These are phyloP conservation scores for Rhodotorula babjevae DNA, from an alignment of 768 basidiomycete species.

Conservation along the genomic window DNA sequence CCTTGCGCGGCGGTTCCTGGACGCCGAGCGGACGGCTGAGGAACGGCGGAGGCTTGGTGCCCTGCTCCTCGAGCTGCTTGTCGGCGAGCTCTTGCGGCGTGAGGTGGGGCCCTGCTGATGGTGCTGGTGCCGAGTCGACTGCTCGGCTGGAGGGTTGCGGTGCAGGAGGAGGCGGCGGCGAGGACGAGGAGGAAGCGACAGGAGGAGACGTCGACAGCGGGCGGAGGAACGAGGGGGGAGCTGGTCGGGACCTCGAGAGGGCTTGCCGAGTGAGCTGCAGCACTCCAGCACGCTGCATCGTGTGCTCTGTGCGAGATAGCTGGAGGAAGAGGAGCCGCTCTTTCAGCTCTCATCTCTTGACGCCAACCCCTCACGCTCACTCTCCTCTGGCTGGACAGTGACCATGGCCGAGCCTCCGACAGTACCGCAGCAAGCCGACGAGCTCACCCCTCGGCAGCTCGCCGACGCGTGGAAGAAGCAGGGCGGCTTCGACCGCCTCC, in stretches of 20 bases:
- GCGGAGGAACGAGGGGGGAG: neutral
- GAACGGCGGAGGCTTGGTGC: constrained; percentile 37
- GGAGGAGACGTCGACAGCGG: neutral
- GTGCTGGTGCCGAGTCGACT: neutral
- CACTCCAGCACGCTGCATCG: neutral
- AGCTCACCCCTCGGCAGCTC: constrained; percentile 22
- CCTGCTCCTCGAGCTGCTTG: constrained; percentile 22
- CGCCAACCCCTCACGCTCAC: neutral
- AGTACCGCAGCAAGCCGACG: neutral
- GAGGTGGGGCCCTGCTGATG: constrained; percentile 6
- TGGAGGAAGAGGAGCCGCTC: no score
- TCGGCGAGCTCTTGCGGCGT: constrained; percentile 26
- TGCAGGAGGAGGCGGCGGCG: neutral
- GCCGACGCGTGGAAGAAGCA: constrained; percentile 19
- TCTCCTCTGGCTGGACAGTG: neutral
- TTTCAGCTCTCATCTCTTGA: no score
- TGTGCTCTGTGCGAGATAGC: neutral
- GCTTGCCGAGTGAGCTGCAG: neutral
- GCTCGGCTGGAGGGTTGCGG: neutral
- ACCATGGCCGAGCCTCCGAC: neutral
- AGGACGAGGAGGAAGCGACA: neutral
- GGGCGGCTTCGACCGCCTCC: constrained; percentile 26
- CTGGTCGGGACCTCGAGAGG: neutral
- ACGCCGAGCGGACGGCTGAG: constrained; percentile 68
- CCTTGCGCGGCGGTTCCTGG: constrained; percentile 60